Percentiles rank a stretch among this genome's conserved stretches.
phyloP scores from a whole-genome alignment of 2,329 filamentous ascomycete species.

The Fusarium miscanthi region DNA sequence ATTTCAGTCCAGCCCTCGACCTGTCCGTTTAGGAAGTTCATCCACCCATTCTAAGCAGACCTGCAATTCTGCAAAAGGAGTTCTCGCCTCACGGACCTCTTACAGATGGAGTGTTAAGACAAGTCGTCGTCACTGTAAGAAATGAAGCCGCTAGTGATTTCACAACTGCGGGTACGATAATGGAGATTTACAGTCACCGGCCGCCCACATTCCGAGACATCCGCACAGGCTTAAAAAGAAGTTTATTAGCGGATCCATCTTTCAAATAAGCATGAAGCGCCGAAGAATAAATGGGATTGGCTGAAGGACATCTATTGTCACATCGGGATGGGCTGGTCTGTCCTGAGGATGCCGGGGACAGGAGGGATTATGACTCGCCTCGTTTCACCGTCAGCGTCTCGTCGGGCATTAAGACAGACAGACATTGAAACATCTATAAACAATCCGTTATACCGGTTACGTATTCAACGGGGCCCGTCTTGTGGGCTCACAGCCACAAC shows the following conservation, averaged over 20 bases:
- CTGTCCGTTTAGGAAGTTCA: background rate
- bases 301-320: background rate
- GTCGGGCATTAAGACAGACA: background rate
- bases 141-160: background rate
- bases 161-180: background rate
- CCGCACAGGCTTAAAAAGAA: background rate
- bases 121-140: background rate
- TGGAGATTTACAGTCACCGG: no score
- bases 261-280: background rate
- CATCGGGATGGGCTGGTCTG: background rate
- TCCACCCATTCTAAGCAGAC: background rate
- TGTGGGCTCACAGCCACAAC: background rate
- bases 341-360: background rate
- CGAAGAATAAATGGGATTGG: background rate
- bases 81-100: background rate
- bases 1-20: background rate
- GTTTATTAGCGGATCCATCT: background rate
- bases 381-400: background rate
- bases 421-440: background rate
- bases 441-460: background rate
- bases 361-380: no score
- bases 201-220: conserved; percentile 7
- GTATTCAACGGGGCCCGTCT: background rate
- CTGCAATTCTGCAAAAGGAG: background rate
- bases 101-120: background rate